A percentile compares a stretch with the other conserved stretches of the same genome.
Evolutionary conservation across 108 stramenopile species (phyloP).

Genomic region (Pinguiococcus pyrenoidosus): DNA sequence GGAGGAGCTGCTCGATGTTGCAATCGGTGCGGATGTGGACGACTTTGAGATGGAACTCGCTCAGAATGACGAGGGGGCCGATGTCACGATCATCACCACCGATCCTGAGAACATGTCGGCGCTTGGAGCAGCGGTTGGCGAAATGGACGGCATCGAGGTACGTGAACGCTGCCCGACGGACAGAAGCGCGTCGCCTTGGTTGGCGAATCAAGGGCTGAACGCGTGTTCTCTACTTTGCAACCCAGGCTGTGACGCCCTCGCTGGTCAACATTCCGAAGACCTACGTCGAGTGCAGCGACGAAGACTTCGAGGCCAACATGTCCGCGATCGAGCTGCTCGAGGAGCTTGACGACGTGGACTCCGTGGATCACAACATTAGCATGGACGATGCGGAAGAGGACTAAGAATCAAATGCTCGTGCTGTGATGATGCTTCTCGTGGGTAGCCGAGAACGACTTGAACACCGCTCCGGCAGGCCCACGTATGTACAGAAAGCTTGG

Average conservation of each 20-base stretch:
- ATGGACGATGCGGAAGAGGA: slow-evolving; percentile 2
- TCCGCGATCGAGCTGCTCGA: slow-evolving; percentile 75
- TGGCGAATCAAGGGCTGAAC: background rate
- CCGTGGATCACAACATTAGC: slow-evolving; percentile 88
- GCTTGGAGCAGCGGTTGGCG: background rate
- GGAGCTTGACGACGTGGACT: slow-evolving; percentile 86
- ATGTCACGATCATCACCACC: slow-evolving; percentile 9
- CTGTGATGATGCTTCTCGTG: too few relatives aligned
- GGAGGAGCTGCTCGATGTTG: slow-evolving; percentile 16
- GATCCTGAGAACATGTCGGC: slow-evolving; percentile 1
- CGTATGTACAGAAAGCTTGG: too few relatives aligned
- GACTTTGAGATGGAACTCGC: slow-evolving; percentile 6
- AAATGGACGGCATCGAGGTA: background rate
- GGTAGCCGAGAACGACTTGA: too few relatives aligned
- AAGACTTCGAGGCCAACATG: slow-evolving; percentile 85
- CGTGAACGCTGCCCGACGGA: background rate
- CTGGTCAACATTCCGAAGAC: slow-evolving; percentile 57
- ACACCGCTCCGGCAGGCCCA: too few relatives aligned
- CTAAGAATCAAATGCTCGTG: too few relatives aligned
- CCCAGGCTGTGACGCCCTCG: slow-evolving; percentile 9
- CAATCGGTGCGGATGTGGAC: slow-evolving; percentile 18
- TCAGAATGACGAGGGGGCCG: slow-evolving; percentile 9
- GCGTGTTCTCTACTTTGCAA: slow-evolving; percentile 4
- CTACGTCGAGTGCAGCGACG: slow-evolving; percentile 71
- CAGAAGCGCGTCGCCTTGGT: too few relatives aligned